These are phyloP conservation scores for Basipetospora sp. DNA, from an alignment of 2,329 filamentous ascomycete genomes.

Conservation along the genomic window DNA sequence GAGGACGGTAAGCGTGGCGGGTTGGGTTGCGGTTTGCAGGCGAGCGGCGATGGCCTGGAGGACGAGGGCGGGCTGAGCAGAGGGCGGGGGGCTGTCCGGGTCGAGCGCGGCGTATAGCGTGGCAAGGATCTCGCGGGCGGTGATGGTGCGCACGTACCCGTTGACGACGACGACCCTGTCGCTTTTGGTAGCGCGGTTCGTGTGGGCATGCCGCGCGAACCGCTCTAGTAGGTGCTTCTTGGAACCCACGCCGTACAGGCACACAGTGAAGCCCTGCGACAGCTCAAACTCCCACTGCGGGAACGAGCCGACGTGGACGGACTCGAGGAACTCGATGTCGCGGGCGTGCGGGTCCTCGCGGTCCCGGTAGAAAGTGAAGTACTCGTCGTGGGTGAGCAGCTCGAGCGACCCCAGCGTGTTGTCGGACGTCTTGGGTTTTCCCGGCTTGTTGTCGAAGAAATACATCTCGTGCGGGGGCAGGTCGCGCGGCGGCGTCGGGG, in stretches of 20 bases:
- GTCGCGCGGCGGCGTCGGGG: conserved; percentile 66
- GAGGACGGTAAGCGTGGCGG: conserved; percentile 46
- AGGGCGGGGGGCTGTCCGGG: conserved; percentile 31
- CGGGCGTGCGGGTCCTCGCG: conserved; percentile 49
- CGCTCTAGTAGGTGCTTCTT: conserved; percentile 61
- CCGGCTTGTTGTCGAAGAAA: conserved; percentile 81
- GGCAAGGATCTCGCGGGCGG: conserved; percentile 52
- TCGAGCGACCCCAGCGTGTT: conserved; percentile 63
- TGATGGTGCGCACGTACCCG: conserved; percentile 57
- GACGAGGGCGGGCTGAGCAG: conserved; percentile 53
- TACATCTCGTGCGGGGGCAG: conserved; percentile 81
- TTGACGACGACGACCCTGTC: conserved; percentile 65
- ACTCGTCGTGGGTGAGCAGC: conserved; percentile 81
- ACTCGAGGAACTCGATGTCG: conserved; percentile 57
- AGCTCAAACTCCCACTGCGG: conserved; percentile 89
- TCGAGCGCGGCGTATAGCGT: conserved; percentile 53
- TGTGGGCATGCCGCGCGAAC: conserved; percentile 57
- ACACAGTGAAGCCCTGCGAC: conserved; percentile 71
- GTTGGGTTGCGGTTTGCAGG: conserved; percentile 32
- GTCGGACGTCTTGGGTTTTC: conserved; percentile 68
- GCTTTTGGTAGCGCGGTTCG: conserved; percentile 10
- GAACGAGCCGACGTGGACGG: conserved; percentile 67
- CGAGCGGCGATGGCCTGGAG: conserved; percentile 50
- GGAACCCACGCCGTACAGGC: conserved; percentile 83
- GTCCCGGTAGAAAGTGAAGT: conserved; percentile 49